A percentile compares a stretch with the other conserved stretches of the same genome.
phyloP scores from a whole-genome alignment of 768 basidiomycete genomes.

The Xerocomus brunneocitrinus region DNA sequence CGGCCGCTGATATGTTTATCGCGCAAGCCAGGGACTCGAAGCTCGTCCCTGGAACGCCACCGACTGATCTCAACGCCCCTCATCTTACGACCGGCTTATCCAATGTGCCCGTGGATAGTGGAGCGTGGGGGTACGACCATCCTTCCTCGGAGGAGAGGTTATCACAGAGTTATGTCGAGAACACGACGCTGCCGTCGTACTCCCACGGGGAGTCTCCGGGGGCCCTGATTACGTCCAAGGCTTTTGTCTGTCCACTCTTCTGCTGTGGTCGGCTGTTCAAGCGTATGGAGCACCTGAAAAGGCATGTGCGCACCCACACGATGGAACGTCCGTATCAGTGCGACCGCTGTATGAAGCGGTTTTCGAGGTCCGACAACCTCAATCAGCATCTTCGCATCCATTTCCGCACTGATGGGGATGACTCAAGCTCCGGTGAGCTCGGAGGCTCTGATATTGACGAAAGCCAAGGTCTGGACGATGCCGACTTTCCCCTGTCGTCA shows the following conservation, averaged over 20 bases:
- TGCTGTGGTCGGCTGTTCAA: constrained; percentile 86
- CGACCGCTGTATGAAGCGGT: constrained; percentile 69
- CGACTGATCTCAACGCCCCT: constrained; percentile 12
- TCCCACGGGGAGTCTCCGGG: constrained; percentile 20
- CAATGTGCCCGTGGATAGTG: constrained; percentile 19
- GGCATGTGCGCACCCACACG: constrained; percentile 86
- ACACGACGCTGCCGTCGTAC: constrained; percentile 15
- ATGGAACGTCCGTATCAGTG: constrained; percentile 84
- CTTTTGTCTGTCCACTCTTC: constrained; percentile 77
- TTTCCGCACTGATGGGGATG: constrained; percentile 31
- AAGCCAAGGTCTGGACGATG: constrained; percentile 34
- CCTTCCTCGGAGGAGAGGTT: constrained; percentile 14
- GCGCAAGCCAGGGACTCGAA: constrained; percentile 55
- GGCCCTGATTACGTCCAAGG: constrained; percentile 46
- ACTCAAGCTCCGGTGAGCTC: constrained; percentile 24
- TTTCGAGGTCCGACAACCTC: constrained; percentile 86
- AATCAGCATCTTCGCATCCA: constrained; percentile 85
- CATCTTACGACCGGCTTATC: constrained; percentile 21
- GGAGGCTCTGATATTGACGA: constrained; percentile 31
- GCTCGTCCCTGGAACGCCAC: constrained; percentile 16
- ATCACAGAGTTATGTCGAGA: constrained; percentile 19
- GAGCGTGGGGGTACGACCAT: constrained; percentile 18
- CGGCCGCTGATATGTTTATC: constrained; percentile 64
- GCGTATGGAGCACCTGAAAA: constrained; percentile 86
- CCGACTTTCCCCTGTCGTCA: constrained; percentile 20